Evolutionary conservation across 2,329 filamentous ascomycete species (phyloP), one percentile per base, ranked within the genome.

Genomic region (Dothideomycetes sp.): DNA sequence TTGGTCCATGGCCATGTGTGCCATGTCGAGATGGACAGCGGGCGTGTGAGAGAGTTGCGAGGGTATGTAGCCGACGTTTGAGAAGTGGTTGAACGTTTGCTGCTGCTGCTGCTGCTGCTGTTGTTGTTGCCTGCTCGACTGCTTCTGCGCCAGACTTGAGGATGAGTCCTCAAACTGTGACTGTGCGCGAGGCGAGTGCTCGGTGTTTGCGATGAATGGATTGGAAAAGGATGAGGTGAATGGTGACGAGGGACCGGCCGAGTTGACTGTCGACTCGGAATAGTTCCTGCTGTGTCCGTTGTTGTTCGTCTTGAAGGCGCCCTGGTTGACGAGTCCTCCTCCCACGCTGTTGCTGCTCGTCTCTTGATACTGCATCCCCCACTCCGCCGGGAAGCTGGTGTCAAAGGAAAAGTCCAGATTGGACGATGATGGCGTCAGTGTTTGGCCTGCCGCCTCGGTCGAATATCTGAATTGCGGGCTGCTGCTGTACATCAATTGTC

Each of bases 11-110:
- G 72, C 62, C 42, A 69, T 70, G 44, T 69, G 67, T 61, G 72
- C 73, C 70, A 78, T 76, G 37, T 71, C 73, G 55, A 72, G 62
- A 51, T 77, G 72, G n/a, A 71, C 67, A 9, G 67, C 63, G 51
- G 64, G 44, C 17, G 54, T 63, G 38, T 55, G 53, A 31, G 51
- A 50, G 24, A 49, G 47, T 36, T 51, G 49, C 37, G 49, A 54
- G 31, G 56, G 55, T 36, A 50, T 37, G 43, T 56, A 53, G 31
- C 45, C 50, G 29, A 42, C 41, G 43, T 17, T 36, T 7, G 22
- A 27, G 22, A n/a, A n/a, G n/a, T n/a, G n/a, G 31, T 45, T 45
- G 37, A 36, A 39, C 24, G 41, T 34, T 18, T 38, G 30, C 5
- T 37, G 36, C 40, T 40, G 38, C n/a, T n/a, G n/a, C n/a, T 29